These are phyloP conservation scores for Plenodomus tracheiphilus DNA, from an alignment of 2,329 filamentous ascomycete genomes.

Conservation along the genomic window DNA sequence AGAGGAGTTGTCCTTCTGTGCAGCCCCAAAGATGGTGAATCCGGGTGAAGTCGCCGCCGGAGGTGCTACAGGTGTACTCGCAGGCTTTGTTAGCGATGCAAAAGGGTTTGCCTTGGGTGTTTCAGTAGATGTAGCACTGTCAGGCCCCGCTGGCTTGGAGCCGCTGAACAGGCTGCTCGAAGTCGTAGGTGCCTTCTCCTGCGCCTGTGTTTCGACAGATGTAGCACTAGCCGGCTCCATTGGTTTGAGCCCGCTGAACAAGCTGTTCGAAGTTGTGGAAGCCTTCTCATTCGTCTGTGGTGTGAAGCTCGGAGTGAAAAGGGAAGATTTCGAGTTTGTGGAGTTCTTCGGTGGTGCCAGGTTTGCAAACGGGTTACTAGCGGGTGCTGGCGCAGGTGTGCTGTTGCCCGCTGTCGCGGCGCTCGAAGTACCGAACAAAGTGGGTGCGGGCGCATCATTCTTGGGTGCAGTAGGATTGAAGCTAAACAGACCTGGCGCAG, in stretches of 20 bases:
- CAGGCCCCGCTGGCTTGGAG: too few species aligned
- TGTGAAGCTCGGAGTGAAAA: constrained; percentile 11
- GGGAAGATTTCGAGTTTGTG: constrained; percentile 9
- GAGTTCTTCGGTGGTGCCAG: too few species aligned
- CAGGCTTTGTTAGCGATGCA: constrained; percentile 6
- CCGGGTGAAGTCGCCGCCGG: constrained; percentile 11
- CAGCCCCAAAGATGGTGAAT: constrained; percentile 19
- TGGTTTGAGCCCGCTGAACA: constrained; percentile 21
- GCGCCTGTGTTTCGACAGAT: too few species aligned
- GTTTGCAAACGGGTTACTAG: constrained; percentile 18
- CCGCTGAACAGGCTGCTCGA: too few species aligned
- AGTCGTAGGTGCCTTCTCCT: too few species aligned
- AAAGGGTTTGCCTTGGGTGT: constrained; percentile 9
- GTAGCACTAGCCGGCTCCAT: constrained; percentile 6
- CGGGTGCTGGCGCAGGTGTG: constrained; percentile 12
- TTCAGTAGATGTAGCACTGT: background rate
- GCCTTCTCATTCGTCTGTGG: constrained; percentile 14
- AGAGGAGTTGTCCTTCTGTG: constrained; percentile 9
- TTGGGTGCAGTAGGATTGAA: constrained; percentile 18
- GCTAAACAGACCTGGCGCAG: constrained; percentile 16
- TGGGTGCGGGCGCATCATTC: constrained; percentile 11
- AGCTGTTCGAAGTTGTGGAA: constrained; percentile 11
- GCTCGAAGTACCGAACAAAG: constrained; percentile 16
- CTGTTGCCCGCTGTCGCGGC: constrained; percentile 5
- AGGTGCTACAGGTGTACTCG: constrained; percentile 4